Base-by-base conservation (phyloP, 2,329 filamentous ascomycete genomes). In the Neophaeococcomyces aloes region DNA sequence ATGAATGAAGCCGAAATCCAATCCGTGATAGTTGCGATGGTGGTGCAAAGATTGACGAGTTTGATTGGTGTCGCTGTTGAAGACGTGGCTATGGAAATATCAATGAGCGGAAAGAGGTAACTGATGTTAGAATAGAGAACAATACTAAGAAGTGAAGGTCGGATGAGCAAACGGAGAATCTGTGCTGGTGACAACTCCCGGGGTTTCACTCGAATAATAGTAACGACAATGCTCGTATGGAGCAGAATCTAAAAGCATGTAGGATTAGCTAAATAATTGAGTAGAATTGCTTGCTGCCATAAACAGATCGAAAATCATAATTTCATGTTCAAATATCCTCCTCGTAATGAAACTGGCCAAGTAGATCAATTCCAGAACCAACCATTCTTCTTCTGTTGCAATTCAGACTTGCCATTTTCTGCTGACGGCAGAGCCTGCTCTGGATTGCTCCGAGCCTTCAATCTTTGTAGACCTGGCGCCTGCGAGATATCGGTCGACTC, bases 401-500 rank as follows among this genome's bases (percentile, higher is more conserved):
- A 6, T 27, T 5, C 23, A 5, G 23, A 10, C 23, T 27, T 27
- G 23, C 23, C 23, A 10, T 27, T 27, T 10, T 27, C 31, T 5
- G 31, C 5, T n/a, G 31, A 14, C 7, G 31, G 31, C n/a, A 14
- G 5, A 5, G 13, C 31, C 5, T 14, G 5, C 7, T 14, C 17
- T n/a, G 5, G 5, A 5, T 33, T 18, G 13, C n/a, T 33, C 5
- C 5, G n/a, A 5, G 14, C 25, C 23, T 23, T n/a, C 34, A 25
- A 27, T 19, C 13, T 3, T 15, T 8, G 48, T 25, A 19, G 32
- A 19, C 21, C 37, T 30, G 38, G 29, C 11, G 27, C 17, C 34
- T 39, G 43, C 7, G 30, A 33, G 3, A 44, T 38, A 23, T 50
- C 47, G 11, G 45, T 38, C 6, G 70, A 74, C 51, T 78, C 73